Evolutionary conservation across 139 green algal genomes (phyloP).

Genomic region (Choricystis sp.): DNA sequence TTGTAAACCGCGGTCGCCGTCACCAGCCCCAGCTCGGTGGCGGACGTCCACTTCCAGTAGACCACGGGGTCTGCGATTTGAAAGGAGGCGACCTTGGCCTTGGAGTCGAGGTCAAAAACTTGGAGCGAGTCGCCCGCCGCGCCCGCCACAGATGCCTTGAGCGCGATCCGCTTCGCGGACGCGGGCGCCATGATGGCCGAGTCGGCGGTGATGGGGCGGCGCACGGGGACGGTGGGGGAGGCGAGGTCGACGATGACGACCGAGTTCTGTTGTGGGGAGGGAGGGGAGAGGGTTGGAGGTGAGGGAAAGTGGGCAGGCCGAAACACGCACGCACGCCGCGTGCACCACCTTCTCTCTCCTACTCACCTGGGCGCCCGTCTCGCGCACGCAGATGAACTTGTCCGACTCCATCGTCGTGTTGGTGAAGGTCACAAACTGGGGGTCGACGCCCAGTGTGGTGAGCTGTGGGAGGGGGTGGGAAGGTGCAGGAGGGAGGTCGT

Average conservation of each 20-base stretch:
- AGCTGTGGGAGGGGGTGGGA: conserved; percentile 40
- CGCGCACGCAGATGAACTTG: conserved; percentile 91
- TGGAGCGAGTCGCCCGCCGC: conserved; percentile 69
- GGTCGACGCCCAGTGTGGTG: conserved; percentile 64
- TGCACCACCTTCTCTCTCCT: background rate
- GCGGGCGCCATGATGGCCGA: conserved; percentile 88
- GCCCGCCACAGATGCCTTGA: conserved; percentile 59
- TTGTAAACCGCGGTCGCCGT: conserved; percentile 86
- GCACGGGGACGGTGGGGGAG: conserved; percentile 46
- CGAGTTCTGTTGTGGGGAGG: background rate
- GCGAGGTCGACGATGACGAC: conserved; percentile 86
- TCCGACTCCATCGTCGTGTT: conserved; percentile 94
- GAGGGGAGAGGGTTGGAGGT: background rate
- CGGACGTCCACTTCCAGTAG: conserved; percentile 95
- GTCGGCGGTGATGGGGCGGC: conserved; percentile 91
- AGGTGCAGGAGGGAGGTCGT: background rate
- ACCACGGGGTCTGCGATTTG: conserved; percentile 86
- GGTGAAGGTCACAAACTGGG: conserved; percentile 91
- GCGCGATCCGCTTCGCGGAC: conserved; percentile 85
- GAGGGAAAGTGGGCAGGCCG: background rate
- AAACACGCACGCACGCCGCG: background rate
- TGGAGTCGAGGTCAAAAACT: conserved; percentile 96
- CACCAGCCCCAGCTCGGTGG: conserved; percentile 75
- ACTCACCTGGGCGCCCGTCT: conserved; percentile 43
- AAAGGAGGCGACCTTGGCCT: conserved; percentile 94